phyloP scores from a whole-genome alignment of 192 early-diverging fungal genomes.

The Backusella tuberculispora region DNA sequence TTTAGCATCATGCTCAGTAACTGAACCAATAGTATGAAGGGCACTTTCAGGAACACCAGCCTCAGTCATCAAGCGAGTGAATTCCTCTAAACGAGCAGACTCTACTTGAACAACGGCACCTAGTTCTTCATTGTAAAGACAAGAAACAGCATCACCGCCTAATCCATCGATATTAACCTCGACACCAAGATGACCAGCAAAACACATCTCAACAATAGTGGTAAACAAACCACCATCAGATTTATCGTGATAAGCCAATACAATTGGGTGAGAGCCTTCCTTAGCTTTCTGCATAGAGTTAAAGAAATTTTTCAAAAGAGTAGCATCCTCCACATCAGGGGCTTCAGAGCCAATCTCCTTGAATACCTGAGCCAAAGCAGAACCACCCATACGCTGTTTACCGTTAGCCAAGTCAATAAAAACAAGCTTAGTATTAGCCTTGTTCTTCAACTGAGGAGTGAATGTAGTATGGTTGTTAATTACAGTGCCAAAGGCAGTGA shows the following conservation, averaged over 20 bases:
- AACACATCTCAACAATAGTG: slow-evolving; percentile 94
- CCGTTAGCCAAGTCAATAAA: slow-evolving; percentile 88
- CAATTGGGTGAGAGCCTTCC: slow-evolving; percentile 47
- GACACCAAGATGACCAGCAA: slow-evolving; percentile 91
- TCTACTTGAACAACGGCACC: slow-evolving; percentile 95
- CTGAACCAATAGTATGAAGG: slow-evolving; percentile 62
- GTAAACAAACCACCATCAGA: slow-evolving; percentile 96
- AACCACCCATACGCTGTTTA: slow-evolving; percentile 89
- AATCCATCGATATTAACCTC: slow-evolving; percentile 67
- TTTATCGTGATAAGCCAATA: slow-evolving; percentile 98
- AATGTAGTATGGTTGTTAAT: slow-evolving; percentile 81
- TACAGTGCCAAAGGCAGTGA: slow-evolving; percentile 95
- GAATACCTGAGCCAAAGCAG: slow-evolving; percentile 94
- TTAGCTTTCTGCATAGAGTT: slow-evolving; percentile 60
- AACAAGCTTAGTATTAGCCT: slow-evolving; percentile 66
- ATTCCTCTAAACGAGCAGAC: slow-evolving; percentile 52
- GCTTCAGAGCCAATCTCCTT: slow-evolving; percentile 75
- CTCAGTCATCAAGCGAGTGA: slow-evolving; percentile 54
- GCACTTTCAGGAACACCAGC: slow-evolving; percentile 59
- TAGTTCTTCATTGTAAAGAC: slow-evolving; percentile 97
- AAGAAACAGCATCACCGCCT: slow-evolving; percentile 51
- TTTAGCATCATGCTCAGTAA: slow-evolving; percentile 54
- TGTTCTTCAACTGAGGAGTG: slow-evolving; percentile 80
- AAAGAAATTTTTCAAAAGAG: slow-evolving; percentile 79
- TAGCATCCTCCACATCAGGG: slow-evolving; percentile 87